Base-by-base conservation (phyloP, 2,329 filamentous ascomycete genomes). In the Paraconiothyrium sp. region DNA sequence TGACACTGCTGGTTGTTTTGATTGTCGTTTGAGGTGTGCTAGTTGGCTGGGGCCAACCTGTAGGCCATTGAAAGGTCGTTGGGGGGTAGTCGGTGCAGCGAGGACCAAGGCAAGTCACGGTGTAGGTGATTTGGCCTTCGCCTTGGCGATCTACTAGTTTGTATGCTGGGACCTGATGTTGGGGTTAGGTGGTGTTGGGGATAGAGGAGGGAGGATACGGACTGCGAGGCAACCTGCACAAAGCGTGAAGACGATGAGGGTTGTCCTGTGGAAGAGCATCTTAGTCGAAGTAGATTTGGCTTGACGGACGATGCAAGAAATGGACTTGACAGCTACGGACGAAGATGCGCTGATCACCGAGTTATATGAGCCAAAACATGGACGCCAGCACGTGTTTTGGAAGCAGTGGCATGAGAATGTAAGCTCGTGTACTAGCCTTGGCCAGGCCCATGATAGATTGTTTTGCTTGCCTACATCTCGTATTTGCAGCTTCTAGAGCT, bases 51-150 rank as follows among this genome's bases (percentile, higher is more conserved):
- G 34, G 51, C 20, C 60, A 44, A 11, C 60, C 54, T 4, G 60
- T 62, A n/a, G 66, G 66, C 10, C 61, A 20, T 20, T 14, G 14
- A 34, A 67, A 27, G 20, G 58, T 62, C n/a, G 66, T 67, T 6
- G 66, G 62, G 7, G 63, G 67, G 41, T 64, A 55, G 46, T 64
- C 57, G 2, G 64, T 61, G 54, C 67, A 70, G 7, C 54, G 57
- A 1, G 61, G 61, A 4, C 69, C 69, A n/a, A 73, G 66, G 50
- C 73, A 75, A 20, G 72, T 74, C 10, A 73, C 70, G 4, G 68
- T 71, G 51, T 63, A 75, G 13, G 71, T 74, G 16, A 50, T 59
- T 30, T 67, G 61, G 2, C 61, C 50, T 48, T 65, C 64, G 8
- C 59, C 39, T 60, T 75, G 72, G 5, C 69, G 69, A n/a, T 65